phyloP scores from a whole-genome alignment of 2,329 filamentous ascomycete genomes.

The Claviceps fusiformis region DNA sequence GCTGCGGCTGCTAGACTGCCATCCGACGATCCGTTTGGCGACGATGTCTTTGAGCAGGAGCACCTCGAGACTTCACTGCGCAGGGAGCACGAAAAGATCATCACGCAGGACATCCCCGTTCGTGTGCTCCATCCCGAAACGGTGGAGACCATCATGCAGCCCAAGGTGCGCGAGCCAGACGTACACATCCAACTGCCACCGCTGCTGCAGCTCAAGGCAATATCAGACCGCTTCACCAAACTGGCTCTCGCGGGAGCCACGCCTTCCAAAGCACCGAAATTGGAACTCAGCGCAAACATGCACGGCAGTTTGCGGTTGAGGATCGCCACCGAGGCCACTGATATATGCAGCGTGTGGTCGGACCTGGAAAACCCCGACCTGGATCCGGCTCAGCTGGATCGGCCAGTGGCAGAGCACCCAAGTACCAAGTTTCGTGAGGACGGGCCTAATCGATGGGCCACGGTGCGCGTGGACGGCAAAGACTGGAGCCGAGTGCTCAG shows the following conservation, averaged over 20 bases:
- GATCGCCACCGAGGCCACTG: slow-evolving; percentile 70
- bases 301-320: slow-evolving; percentile 72
- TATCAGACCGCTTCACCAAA: slow-evolving; percentile 90
- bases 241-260: slow-evolving; percentile 45
- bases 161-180: slow-evolving; percentile 77
- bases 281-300: slow-evolving; percentile 90
- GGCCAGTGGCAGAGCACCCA: slow-evolving; percentile 64
- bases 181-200: slow-evolving; percentile 87
- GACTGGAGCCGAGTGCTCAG: slow-evolving; percentile 94
- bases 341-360: slow-evolving; percentile 75
- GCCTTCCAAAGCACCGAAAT: slow-evolving; percentile 42
- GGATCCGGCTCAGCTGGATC: slow-evolving; percentile 61
- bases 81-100: slow-evolving; percentile 73
- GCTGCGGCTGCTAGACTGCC: slow-evolving; percentile 15
- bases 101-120: slow-evolving; percentile 94
- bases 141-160: slow-evolving; percentile 90
- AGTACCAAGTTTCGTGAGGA: slow-evolving; percentile 65
- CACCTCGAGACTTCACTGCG: slow-evolving; percentile 43
- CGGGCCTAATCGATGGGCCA: slow-evolving; percentile 75
- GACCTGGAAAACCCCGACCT: slow-evolving; percentile 78
- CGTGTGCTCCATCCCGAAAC: slow-evolving; percentile 71
- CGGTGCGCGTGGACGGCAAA: slow-evolving; percentile 77
- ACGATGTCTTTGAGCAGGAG: slow-evolving; percentile 31
- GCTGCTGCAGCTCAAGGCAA: slow-evolving; percentile 76
- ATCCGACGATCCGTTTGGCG: slow-evolving; percentile 25